A percentile compares a stretch with the other conserved stretches of the same genome.
Conservation (phyloP, 331 rosid species). For the Phaseolus coccineus region DNA sequence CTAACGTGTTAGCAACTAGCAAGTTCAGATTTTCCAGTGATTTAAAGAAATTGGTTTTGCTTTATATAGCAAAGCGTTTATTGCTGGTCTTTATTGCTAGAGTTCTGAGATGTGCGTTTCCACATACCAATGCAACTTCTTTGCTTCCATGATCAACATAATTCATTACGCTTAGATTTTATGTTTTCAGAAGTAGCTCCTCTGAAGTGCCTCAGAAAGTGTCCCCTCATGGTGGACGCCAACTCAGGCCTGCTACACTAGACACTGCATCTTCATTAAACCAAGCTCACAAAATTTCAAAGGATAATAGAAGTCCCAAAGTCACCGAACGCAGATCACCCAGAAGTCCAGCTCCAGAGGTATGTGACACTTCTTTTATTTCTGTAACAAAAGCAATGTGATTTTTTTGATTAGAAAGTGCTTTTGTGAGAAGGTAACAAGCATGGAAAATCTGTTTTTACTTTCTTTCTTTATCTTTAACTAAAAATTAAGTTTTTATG, state of each 20-base stretch:
- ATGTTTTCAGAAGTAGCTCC: slow-evolving; percentile 62
- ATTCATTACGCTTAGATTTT: slow-evolving; percentile 10
- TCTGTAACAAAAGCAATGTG: not conserved
- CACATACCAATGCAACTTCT: slow-evolving; percentile 24
- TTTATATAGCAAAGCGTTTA: slow-evolving; percentile 33
- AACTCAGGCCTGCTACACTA: slow-evolving; percentile 64
- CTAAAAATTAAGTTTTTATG: not conserved
- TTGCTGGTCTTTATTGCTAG: slow-evolving; percentile 33
- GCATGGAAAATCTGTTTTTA: not conserved
- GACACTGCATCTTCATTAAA: slow-evolving; percentile 60
- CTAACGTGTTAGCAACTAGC: slow-evolving; percentile 3
- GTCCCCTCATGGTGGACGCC: slow-evolving; percentile 70
- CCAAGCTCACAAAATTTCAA: slow-evolving; percentile 58
- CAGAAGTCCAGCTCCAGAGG: slow-evolving; percentile 78
- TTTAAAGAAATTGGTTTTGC: slow-evolving; percentile 41
- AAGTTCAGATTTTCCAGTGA: slow-evolving; percentile 24
- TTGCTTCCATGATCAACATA: slow-evolving; percentile 32
- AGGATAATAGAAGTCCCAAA: slow-evolving; percentile 75
- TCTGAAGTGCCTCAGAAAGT: slow-evolving; percentile 72
- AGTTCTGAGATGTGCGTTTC: slow-evolving; percentile 10
- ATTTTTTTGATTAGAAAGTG: not conserved
- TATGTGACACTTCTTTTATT: slow-evolving; percentile 38
- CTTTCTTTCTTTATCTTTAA: not conserved
- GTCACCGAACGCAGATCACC: slow-evolving; percentile 74
- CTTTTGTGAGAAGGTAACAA: not conserved